Base-by-base conservation (phyloP, 1,139 yeast species). In the Kodamaea alishanica region DNA sequence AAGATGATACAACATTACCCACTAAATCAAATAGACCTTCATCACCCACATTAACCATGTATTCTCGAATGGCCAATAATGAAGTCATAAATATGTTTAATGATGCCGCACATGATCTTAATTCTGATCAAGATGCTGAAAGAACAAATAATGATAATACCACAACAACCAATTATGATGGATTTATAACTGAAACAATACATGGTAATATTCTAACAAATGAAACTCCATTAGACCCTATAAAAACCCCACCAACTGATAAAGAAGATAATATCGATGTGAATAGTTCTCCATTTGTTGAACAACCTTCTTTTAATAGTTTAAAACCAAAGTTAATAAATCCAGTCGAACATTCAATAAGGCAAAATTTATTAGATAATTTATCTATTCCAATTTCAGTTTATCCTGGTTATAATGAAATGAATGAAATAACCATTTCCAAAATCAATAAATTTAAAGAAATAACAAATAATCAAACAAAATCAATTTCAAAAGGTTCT, bases 21-120 rank as follows among this genome's bases (percentile, higher is more conserved):
- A 25, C 46, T 24, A 23, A 42, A 32, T 10, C 28, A n/a, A 43
- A 51, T 20, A 48, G 61, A 20, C 71, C 77, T 5, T 62, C 65
- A 8, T 81, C 88, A 0, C 96, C 96, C 1, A 88, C 96, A 0
- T 74, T 85, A 50, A 88, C 96, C 0, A 63, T 83, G 56, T 82
- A 75, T 55, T 83, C 96, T 0, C 79, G 79, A 43, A 79, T 81
- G 51, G 95, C 96, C 1, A 75, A 81, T 40, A 78, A 79, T 38
- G 96, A 88, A 49, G 82, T 89, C 0, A 69, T 77, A 44, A 75
- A 75, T 20, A 84, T 89, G 85, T 86, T 87, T 55, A 87, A 84
- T 52, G 81, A 77, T 48, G 84, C 84, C 0, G 65, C 79, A 2
- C 60, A 62, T 2, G 48, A 50, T 24, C 43, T 60, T 23, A 49